Evolutionary conservation across 257 asterid species (phyloP), one percentile per base, ranked within the genome.

Genomic region (Verbena officinalis): DNA sequence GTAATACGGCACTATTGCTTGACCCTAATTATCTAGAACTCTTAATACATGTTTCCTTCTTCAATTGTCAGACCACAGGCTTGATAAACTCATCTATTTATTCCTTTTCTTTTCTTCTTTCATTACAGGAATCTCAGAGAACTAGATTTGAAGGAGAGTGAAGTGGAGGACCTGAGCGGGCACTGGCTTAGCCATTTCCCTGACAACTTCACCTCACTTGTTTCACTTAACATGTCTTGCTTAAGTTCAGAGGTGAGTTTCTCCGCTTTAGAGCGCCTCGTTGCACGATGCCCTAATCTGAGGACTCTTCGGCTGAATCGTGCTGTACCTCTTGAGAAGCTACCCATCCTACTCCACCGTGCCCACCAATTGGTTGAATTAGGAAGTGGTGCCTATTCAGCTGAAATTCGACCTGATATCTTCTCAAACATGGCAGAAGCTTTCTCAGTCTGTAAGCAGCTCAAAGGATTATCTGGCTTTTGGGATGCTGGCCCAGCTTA

Each of bases 101-200:
- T 27, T n/a, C 5, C 4, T 27, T 27, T 27, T 27, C 33, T 27
- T 27, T 27, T 27, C 33, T 8, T 4, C 58, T 52, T 74, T 40
- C 66, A 55, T 33, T 67, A 27, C 83, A 82, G 92, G 81, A 76
- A 77, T 57, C 70, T 85, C 15, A 78, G 75, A 59, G 89, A 82
- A 72, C 71, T 85, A 24, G 89, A 85, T 66, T 70, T 83, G 77
- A 71, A 74, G 54, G 89, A 85, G 73, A 71, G 87, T 71, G 87
- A 80, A 45, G 89, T 78, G 73, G 87, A 80, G 63, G 87, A 83
- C 65, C 49, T 76, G 36, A 82, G 85, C 27, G 89, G 85, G 51
- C 87, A 80, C 24, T 85, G 93, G 89, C 77, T 83, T 20, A 78
- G 85, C 73, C 87, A 78, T 70, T 85, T 85, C 67, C 87, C 93